Base-by-base conservation (phyloP, 1,139 yeast species). In the Pichia sp. region DNA sequence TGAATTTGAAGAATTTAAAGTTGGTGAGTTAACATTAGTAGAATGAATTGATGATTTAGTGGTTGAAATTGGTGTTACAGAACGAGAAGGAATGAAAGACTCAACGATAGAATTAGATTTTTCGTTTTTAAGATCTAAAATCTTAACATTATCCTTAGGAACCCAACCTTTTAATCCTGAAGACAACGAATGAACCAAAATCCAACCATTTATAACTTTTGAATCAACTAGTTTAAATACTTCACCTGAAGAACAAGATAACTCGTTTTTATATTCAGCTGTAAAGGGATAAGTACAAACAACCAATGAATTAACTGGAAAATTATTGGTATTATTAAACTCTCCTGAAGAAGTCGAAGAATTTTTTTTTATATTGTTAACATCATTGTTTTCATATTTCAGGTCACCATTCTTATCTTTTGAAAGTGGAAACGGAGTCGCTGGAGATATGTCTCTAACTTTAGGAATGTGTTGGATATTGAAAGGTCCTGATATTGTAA, bases 111-210 rank as follows among this genome's bases (percentile, higher is more conserved):
- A 16, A 16, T 16, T 10, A 22, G 35, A 16, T 22, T 23, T n/a
- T 3, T 32, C 11, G n/a, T 47, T 39, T 16, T 39, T 25, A 10
- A 51, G 23, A 66, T 63, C 53, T 70, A 59, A 54, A 68, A 78
- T 69, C 51, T 69, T 71, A 20, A 77, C 82, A 53, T 73, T 75
- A 41, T 73, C 67, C 6, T 73, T 75, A 0, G 86, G 84, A 4
- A 79, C 76, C 54, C 79, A 66, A 1, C 85, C 85, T 0, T 81
- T 78, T 1, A 74, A 74, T 2, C 80, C 76, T 39, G 81, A 61
- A 41, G 76, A 75, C 41, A 79, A 74, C 6, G 84, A 80, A 57
- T 78, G 78, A 12, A 80, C 84, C 31, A 78, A 69, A 42, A 78
- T 70, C 82, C 82, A 78, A 46, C 79, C 84, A 54, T 69, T 73